These are phyloP conservation scores for Gentiana dahurica DNA, from an alignment of 257 asterid species.

Conservation along the genomic window DNA sequence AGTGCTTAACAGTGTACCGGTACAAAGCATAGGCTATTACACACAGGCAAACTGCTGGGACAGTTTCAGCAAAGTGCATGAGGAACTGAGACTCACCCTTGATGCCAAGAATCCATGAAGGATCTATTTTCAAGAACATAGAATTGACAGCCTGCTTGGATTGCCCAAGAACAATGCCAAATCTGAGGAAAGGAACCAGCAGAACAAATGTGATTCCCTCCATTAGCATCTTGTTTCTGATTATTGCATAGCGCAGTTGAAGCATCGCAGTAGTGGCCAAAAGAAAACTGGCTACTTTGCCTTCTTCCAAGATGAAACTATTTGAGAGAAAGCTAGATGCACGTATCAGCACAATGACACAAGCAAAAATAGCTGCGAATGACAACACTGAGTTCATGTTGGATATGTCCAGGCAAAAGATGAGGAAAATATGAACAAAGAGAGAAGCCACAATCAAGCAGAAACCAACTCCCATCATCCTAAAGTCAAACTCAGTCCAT, in stretches of 20 bases:
- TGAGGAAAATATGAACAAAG: slow-evolving; percentile 38
- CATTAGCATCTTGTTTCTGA: slow-evolving; percentile 44
- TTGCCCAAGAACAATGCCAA: slow-evolving; percentile 63
- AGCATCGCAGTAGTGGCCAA: slow-evolving; percentile 80
- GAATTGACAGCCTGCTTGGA: slow-evolving; percentile 43
- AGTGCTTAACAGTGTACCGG: slow-evolving; percentile 32
- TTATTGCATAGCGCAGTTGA: slow-evolving; percentile 53
- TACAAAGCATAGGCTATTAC: slow-evolving; percentile 45
- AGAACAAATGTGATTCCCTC: slow-evolving; percentile 63
- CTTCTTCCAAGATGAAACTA: slow-evolving; percentile 96
- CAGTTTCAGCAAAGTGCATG: slow-evolving; percentile 40
- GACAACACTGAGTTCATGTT: slow-evolving; percentile 27
- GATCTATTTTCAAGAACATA: slow-evolving; percentile 31
- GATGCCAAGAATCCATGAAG: slow-evolving; percentile 50
- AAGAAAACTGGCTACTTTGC: slow-evolving; percentile 82
- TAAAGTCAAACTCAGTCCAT: slow-evolving; percentile 93
- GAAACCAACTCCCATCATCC: slow-evolving; percentile 75
- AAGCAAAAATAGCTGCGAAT: slow-evolving; percentile 40
- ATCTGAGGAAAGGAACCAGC: slow-evolving; percentile 64
- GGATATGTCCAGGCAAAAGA: slow-evolving; percentile 41
- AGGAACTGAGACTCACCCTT: slow-evolving; percentile 34
- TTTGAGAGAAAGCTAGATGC: slow-evolving; percentile 89
- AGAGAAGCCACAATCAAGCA: slow-evolving; percentile 60
- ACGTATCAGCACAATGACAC: slow-evolving; percentile 51
- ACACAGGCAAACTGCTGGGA: slow-evolving; percentile 51